Evolutionary conservation across 1,284 basidiomycete genomes (phyloP).

Genomic region (Ceratobasidium sp.): DNA sequence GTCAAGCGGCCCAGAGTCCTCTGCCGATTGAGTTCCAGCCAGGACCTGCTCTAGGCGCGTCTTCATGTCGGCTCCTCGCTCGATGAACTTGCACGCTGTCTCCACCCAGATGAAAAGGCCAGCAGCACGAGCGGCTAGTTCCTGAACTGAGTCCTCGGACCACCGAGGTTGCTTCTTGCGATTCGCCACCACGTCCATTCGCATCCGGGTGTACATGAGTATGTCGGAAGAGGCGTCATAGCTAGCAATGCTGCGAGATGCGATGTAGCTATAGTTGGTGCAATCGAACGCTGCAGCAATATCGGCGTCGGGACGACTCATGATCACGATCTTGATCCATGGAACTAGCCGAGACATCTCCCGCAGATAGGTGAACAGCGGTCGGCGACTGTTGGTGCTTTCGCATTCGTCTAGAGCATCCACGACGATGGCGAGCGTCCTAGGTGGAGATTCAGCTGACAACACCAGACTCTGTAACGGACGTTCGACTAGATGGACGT

Average conservation of each 20-base stretch:
- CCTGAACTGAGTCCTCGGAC: neutral
- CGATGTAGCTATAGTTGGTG: neutral
- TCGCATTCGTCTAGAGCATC: constrained; percentile 42
- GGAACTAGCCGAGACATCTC: neutral
- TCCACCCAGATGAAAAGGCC: constrained; percentile 40
- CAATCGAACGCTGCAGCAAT: neutral
- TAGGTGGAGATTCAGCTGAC: neutral
- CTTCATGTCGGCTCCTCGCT: neutral
- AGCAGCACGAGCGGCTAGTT: constrained; percentile 13
- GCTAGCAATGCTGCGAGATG: neutral
- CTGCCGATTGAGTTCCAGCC: neutral
- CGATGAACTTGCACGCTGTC: constrained; percentile 22
- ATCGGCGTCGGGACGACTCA: constrained; percentile 29
- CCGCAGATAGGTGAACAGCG: neutral
- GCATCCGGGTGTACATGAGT: neutral
- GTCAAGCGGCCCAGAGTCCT: constrained; percentile 3
- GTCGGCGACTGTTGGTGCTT: neutral
- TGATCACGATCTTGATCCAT: constrained; percentile 17
- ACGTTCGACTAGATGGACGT: neutral
- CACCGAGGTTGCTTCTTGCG: neutral
- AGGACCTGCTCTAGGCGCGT: neutral
- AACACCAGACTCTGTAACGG: neutral
- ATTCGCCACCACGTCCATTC: neutral
- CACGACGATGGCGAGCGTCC: constrained; percentile 15
- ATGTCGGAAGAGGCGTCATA: constrained; percentile 20